Base-by-base conservation (phyloP, 805 yeast genomes). In the Lipomyces oligophaga region DNA sequence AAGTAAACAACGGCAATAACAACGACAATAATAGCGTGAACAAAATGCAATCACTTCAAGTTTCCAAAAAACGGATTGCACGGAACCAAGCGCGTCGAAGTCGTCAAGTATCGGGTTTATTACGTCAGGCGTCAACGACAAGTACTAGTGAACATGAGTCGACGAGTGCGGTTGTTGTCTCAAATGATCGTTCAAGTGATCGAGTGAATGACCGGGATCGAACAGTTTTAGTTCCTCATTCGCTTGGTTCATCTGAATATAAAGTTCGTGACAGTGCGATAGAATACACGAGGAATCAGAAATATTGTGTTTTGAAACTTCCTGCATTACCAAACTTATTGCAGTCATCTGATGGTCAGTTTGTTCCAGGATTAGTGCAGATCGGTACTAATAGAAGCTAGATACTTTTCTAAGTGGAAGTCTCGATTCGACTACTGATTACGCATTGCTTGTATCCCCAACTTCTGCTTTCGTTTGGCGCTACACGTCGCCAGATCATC, bases 401-500 rank as follows among this genome's bases (percentile, higher is more conserved):
- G 45, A 47, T 43, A 64, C 34, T 25, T 43, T 20, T 22, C 38
- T 56, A 16, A 68, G 67, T 48, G 83, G 79, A 1, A 66, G 67
- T 52, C 55, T 77, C 5, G 82, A 79, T 58, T 65, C 71, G 33
- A 56, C 55, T 15, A 70, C 81, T 8, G 69, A 68, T 32, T 74
- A 69, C 59, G 79, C 82, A 0, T 63, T 79, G 24, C 69, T 75
- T 2, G 65, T 77, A 3, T 71, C 77, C 13, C 71, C 68, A n/a
- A 65, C 71, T 20, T 68, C 77, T 28, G 72, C 83, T 18, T 73
- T 76, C 57, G 80, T 81, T 4, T 88, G 95, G 89, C 71, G 75
- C 43, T 83, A 81, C 60, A 69, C 71, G 43, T 75, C 87, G 1
- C 74, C 76, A 10, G 86, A 84, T 55, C 68, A 71, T 25, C 64